These are phyloP conservation scores for Dactylonectria macrodidyma DNA, from an alignment of 2,329 filamentous ascomycete genomes.

Conservation along the genomic window DNA sequence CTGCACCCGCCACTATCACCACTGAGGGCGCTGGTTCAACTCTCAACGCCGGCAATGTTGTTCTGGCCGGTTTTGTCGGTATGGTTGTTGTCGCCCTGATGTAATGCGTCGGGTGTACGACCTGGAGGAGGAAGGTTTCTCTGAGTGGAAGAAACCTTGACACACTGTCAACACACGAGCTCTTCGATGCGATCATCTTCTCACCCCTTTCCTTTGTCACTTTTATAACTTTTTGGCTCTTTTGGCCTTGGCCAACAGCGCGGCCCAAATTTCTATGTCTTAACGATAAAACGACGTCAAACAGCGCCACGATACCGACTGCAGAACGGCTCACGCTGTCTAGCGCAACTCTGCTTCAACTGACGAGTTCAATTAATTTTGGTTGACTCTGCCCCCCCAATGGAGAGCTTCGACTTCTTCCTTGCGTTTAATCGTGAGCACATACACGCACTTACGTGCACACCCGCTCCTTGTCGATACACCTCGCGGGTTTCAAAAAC, in stretches of 20 bases:
- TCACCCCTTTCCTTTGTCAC: slow-evolving; percentile 42
- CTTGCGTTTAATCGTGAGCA: slow-evolving; percentile 46
- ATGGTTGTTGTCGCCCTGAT: slow-evolving; percentile 66
- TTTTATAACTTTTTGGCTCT: slow-evolving; percentile 28
- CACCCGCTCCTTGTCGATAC: slow-evolving; percentile 38
- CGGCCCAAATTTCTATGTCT: slow-evolving; percentile 38
- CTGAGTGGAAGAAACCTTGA: slow-evolving; percentile 10
- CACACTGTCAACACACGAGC: slow-evolving; percentile 39
- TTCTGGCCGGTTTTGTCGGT: slow-evolving; percentile 65
- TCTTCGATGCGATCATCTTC: slow-evolving; percentile 38
- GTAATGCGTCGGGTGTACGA: slow-evolving; percentile 53
- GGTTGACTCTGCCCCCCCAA: slow-evolving; percentile 41
- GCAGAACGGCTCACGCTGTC: slow-evolving; percentile 41
- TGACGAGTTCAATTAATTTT: slow-evolving; percentile 38
- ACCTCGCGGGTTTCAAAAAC: slow-evolving; percentile 36
- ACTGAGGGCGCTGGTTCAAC: slow-evolving; percentile 58
- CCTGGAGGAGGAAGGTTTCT: slow-evolving; percentile 12
- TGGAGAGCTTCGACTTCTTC: slow-evolving; percentile 46
- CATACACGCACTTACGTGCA: slow-evolving; percentile 14
- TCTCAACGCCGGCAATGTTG: slow-evolving; percentile 61
- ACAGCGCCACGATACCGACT: slow-evolving; percentile 43
- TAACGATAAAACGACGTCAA: slow-evolving; percentile 48
- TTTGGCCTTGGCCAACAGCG: slow-evolving; percentile 32
- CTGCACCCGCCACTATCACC: slow-evolving; percentile 55
- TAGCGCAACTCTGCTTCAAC: slow-evolving; percentile 39